Percentiles rank a stretch among this genome's conserved stretches.
Evolutionary conservation across 2,329 filamentous ascomycete species (phyloP).

Genomic region (Daldinia sp.): DNA sequence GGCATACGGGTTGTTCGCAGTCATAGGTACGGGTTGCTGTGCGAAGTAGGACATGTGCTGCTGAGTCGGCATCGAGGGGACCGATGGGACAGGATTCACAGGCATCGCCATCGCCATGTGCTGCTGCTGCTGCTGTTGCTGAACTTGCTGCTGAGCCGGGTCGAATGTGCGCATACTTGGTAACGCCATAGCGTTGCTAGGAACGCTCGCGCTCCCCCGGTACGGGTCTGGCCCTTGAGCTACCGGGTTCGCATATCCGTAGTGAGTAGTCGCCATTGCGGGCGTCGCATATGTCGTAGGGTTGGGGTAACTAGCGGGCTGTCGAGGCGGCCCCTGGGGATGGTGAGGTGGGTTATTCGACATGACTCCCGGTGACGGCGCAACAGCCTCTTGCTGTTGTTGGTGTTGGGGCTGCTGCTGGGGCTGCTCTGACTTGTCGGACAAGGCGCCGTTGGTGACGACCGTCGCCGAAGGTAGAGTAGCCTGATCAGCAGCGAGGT

Average conservation of each 20-base stretch:
- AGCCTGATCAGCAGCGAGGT: conserved; percentile 35
- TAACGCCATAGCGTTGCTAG: conserved; percentile 54
- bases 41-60: conserved; percentile 59
- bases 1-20: conserved; percentile 55
- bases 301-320: conserved; percentile 47
- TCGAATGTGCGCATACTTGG: conserved; percentile 61
- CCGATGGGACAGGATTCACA: conserved; percentile 54
- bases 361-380: conserved; percentile 47
- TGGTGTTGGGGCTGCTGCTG: background rate
- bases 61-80: conserved; percentile 54
- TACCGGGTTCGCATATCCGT: conserved; percentile 48
- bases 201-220: conserved; percentile 50
- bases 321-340: conserved; percentile 47
- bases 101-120: conserved; percentile 56
- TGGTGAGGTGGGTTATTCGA: conserved; percentile 50
- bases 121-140: conserved; percentile 52
- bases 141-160: conserved; percentile 51
- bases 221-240: conserved; percentile 53
- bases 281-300: conserved; percentile 47
- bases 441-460: conserved; percentile 33
- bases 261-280: conserved; percentile 48
- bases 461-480: conserved; percentile 36
- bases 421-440: conserved; percentile 32
- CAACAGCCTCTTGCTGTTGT: conserved; percentile 37
- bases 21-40: conserved; percentile 53